These are phyloP conservation scores for Aspergillus udagawae DNA, from an alignment of 2,329 filamentous ascomycete species.

Conservation along the genomic window DNA sequence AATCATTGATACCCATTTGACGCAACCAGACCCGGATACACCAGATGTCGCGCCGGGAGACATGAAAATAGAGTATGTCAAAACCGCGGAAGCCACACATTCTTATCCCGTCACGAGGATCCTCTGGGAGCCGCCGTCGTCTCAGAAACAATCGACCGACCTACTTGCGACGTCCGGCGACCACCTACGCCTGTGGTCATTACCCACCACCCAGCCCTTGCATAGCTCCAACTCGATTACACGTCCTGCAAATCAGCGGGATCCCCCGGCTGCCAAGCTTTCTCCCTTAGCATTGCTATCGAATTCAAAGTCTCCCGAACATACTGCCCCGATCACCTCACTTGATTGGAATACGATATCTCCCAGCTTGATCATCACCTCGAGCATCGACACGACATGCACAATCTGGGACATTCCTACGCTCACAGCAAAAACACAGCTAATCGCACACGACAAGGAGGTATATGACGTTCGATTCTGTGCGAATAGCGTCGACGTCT, in stretches of 20 bases:
- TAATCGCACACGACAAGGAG: slow-evolving; percentile 98
- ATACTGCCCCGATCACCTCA: slow-evolving; percentile 92
- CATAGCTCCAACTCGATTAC: slow-evolving; percentile 64
- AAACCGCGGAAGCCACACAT: slow-evolving; percentile 92
- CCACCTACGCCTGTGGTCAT: slow-evolving; percentile 87
- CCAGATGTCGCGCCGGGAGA: slow-evolving; percentile 65
- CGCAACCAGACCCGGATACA: slow-evolving; percentile 65
- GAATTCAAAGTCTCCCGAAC: slow-evolving; percentile 97
- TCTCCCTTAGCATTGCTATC: slow-evolving; percentile 89
- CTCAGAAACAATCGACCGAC: slow-evolving; percentile 92
- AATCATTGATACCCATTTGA: slow-evolving; percentile 85
- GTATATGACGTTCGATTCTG: slow-evolving; percentile 98
- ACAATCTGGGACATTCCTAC: slow-evolving; percentile 99
- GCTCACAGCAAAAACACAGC: slow-evolving; percentile 92
- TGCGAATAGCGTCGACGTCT: slow-evolving; percentile 96
- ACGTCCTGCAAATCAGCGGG: slow-evolving; percentile 60
- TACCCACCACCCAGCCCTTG: slow-evolving; percentile 64
- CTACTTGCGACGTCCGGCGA: slow-evolving; percentile 92
- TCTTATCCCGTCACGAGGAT: slow-evolving; percentile 95
- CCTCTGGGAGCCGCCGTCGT: slow-evolving; percentile 91
- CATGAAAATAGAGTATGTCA: slow-evolving; percentile 73
- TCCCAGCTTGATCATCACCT: slow-evolving; percentile 95
- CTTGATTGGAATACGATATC: slow-evolving; percentile 98
- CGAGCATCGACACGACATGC: slow-evolving; percentile 97
- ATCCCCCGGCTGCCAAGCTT: slow-evolving; percentile 68